These are phyloP conservation scores for Carex scoparia DNA, from an alignment of 176 grass and related monocot species.

Conservation along the genomic window DNA sequence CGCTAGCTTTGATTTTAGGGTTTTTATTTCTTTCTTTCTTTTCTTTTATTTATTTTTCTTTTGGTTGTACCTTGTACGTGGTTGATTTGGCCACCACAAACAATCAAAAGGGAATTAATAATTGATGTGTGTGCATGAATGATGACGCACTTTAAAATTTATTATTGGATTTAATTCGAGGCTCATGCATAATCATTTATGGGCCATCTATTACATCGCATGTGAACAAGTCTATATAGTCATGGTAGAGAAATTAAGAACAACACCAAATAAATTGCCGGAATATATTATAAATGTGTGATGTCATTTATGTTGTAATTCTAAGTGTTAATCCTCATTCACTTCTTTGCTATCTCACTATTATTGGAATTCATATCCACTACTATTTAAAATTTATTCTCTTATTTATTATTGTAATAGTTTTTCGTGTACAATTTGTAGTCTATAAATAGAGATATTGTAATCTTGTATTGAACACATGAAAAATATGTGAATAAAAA, in stretches of 20 bases:
- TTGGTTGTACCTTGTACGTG: slow-evolving; percentile 16
- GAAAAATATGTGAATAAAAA: no score
- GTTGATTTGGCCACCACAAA: slow-evolving; percentile 1
- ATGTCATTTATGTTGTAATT: no score
- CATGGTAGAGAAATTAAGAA: neutral
- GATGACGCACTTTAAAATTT: neutral
- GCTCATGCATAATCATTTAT: slow-evolving; percentile 15
- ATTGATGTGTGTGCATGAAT: neutral
- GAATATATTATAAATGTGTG: no score
- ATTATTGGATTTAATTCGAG: neutral
- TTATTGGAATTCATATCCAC: no score
- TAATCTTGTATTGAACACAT: no score
- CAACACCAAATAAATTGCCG: neutral
- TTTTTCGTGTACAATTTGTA: no score
- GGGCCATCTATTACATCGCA: neutral
- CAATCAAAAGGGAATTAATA: neutral
- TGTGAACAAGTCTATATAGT: neutral
- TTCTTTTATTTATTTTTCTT: neutral
- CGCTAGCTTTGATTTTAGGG: neutral
- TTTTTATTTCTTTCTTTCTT: neutral
- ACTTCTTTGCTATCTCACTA: no score
- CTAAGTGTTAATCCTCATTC: no score
- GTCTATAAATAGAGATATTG: no score
- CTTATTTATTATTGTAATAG: no score
- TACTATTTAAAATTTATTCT: no score